Percentiles rank a stretch among this genome's conserved stretches.
Evolutionary conservation across 2,329 filamentous ascomycete species (phyloP).

Genomic region (Pezicula neosporulosa): DNA sequence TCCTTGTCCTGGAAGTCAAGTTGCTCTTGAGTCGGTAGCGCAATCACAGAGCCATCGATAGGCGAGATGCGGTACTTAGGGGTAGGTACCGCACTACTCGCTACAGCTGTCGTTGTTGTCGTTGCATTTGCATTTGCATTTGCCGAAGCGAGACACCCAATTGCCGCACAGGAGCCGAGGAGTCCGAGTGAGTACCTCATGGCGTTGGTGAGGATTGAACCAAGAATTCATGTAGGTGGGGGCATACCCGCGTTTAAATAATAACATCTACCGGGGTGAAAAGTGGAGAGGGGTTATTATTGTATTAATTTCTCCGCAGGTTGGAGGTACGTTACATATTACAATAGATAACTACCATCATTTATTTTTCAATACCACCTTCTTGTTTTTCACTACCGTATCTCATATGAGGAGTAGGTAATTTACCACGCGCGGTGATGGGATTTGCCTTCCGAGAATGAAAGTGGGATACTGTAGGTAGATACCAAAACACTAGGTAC

Average conservation of each 20-base stretch:
- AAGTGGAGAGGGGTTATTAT: background rate
- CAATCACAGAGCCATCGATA: slow-evolving; percentile 23
- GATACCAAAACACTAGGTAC: too few species aligned
- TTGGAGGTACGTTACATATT: background rate
- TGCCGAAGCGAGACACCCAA: slow-evolving; percentile 1
- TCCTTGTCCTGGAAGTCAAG: slow-evolving; percentile 23
- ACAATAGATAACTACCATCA: background rate
- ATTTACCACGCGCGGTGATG: too few species aligned
- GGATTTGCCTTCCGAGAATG: background rate
- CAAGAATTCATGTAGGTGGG: background rate
- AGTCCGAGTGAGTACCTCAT: slow-evolving; percentile 1
- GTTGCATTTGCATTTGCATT: background rate
- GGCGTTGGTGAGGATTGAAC: background rate
- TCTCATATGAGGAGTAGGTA: background rate
- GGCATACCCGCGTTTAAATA: too few species aligned
- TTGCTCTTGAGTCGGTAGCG: slow-evolving; percentile 22
- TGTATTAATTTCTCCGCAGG: background rate
- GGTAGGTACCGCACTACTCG: background rate
- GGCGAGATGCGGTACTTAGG: slow-evolving; percentile 18
- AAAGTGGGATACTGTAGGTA: background rate
- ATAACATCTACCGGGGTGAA: too few species aligned
- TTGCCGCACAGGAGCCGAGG: background rate
- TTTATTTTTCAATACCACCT: background rate
- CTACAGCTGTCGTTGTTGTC: background rate
- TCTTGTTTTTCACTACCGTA: background rate